phyloP scores from a whole-genome alignment of 2,329 filamentous ascomycete species.

The Ramularia endophylla region DNA sequence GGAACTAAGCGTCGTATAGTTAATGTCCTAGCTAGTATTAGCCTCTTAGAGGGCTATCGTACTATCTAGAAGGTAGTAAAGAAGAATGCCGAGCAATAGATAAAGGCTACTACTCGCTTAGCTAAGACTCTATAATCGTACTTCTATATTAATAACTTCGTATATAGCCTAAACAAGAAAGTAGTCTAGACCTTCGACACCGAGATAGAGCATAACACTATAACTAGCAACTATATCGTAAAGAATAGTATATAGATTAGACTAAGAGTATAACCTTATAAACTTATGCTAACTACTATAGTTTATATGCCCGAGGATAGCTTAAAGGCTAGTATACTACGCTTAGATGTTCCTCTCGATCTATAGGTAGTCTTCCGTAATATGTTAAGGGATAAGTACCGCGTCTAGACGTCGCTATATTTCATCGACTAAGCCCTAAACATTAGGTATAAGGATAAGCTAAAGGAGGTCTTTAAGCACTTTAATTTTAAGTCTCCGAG shows the following conservation, averaged over 20 bases:
- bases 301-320: neutral
- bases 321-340: neutral
- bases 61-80: neutral
- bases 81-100: neutral
- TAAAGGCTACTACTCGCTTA: neutral
- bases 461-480: neutral
- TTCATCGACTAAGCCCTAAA: neutral
- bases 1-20: neutral
- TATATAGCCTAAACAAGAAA: neutral
- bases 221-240: conserved; percentile 1
- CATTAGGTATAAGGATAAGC: neutral
- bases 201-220: neutral
- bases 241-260: no score
- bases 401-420: no score
- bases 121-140: neutral
- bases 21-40: neutral
- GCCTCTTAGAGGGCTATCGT: neutral
- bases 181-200: neutral
- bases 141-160: neutral
- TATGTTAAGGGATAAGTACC: no score
- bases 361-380: neutral
- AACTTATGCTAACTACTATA: no score
- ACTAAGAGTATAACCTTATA: no score
- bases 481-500: neutral
- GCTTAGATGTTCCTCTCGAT: neutral